phyloP scores from a whole-genome alignment of 2,329 filamentous ascomycete species.

The Aphanoascus verrucosus region DNA sequence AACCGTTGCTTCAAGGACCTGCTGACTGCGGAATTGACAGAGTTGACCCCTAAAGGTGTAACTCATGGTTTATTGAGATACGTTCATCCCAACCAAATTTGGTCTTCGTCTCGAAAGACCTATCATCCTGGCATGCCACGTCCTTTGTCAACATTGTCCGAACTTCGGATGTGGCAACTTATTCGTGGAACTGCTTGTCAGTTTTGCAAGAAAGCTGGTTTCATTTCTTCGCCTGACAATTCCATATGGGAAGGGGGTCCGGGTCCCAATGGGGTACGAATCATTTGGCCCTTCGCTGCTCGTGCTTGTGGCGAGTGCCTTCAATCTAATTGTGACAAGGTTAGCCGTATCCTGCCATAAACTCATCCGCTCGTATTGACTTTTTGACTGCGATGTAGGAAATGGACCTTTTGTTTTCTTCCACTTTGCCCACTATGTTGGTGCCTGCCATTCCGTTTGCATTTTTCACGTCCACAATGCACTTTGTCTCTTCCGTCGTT shows the following conservation, averaged over 20 bases:
- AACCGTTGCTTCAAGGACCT: slow-evolving; percentile 56
- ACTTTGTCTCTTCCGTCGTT: slow-evolving; percentile 48
- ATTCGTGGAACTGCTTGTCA: slow-evolving; percentile 55
- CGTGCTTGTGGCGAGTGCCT: slow-evolving; percentile 59
- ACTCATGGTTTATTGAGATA: slow-evolving; percentile 25
- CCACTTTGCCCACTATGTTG: slow-evolving; percentile 49
- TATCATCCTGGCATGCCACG: slow-evolving; percentile 58
- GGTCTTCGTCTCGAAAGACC: slow-evolving; percentile 56
- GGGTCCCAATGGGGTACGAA: slow-evolving; percentile 48
- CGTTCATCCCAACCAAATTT: slow-evolving; percentile 55
- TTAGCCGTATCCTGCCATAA: slow-evolving; percentile 32
- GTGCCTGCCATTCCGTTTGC: slow-evolving; percentile 60
- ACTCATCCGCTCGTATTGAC: neutral
- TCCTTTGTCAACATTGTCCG: slow-evolving; percentile 54
- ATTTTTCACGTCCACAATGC: slow-evolving; percentile 50
- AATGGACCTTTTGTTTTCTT: slow-evolving; percentile 55
- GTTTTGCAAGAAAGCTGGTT: slow-evolving; percentile 46
- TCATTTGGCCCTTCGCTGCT: slow-evolving; percentile 62
- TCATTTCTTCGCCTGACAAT: slow-evolving; percentile 23
- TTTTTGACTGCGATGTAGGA: slow-evolving; percentile 45
- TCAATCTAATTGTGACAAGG: slow-evolving; percentile 51
- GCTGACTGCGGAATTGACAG: slow-evolving; percentile 41
- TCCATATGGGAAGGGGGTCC: slow-evolving; percentile 50
- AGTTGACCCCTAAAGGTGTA: slow-evolving; percentile 23
- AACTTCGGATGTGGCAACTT: slow-evolving; percentile 68